Conservation (phyloP, 2,329 filamentous ascomycete species). For the Monascus ruber region DNA sequence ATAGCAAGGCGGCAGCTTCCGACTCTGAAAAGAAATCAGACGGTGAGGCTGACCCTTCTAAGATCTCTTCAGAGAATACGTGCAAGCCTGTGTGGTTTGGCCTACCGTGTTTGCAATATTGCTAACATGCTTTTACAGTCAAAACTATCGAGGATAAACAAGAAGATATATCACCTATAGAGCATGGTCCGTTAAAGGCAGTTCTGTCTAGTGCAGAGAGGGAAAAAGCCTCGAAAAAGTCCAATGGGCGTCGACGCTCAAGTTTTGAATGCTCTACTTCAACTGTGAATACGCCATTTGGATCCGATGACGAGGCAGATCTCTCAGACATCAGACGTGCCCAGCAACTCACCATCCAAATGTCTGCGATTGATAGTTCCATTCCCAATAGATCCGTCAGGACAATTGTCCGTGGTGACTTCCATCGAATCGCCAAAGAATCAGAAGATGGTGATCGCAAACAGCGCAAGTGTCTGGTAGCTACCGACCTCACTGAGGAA, state of each 20-base stretch:
- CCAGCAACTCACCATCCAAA: constrained; percentile 69
- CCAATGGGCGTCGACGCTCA: constrained; percentile 65
- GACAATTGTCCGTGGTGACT: constrained; percentile 85
- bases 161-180: constrained; percentile 54
- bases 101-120: constrained; percentile 1
- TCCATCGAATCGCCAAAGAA: constrained; percentile 57
- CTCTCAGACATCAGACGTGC: constrained; percentile 76
- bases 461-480: constrained; percentile 85
- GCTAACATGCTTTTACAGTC: constrained; percentile 24
- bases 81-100: background rate
- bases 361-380: constrained; percentile 64
- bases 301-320: constrained; percentile 79
- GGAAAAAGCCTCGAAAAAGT: constrained; percentile 37
- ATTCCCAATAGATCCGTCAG: constrained; percentile 73
- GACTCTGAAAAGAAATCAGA: constrained; percentile 26
- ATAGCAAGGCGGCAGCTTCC: constrained; percentile 41
- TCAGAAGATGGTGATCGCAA: constrained; percentile 68
- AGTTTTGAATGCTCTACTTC: constrained; percentile 65
- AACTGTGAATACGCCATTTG: constrained; percentile 49
- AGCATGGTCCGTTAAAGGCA: constrained; percentile 54
- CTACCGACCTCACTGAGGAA: constrained; percentile 87
- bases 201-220: constrained; percentile 37
- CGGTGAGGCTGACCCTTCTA: constrained; percentile 9
- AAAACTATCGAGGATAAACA: constrained; percentile 45
- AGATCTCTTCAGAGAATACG: constrained; percentile 1